Evolutionary conservation across 2,329 filamentous ascomycete genomes (phyloP), one percentile per base, ranked within the genome.

Genomic region (Fonsecaea pedrosoi): DNA sequence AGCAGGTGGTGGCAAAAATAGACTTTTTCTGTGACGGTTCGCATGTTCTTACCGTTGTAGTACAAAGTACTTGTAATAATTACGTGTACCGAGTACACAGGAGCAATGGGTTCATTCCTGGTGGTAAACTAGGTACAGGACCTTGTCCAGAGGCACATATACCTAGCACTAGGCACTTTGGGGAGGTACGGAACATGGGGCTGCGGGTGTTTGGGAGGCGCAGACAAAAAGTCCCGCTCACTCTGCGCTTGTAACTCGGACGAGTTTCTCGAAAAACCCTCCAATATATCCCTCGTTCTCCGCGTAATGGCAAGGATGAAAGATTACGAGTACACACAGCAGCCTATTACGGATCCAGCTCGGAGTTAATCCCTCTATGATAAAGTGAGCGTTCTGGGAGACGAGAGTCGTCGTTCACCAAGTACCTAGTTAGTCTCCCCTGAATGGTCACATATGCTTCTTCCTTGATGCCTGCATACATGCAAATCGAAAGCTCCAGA

Each of bases 171-270:
- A 32, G 30, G 30, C 30, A 32, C 30, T 32, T 32, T 32, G 30
- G 13, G 13, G 3, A 5, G 38, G 15, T 15, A 15, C 38, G 12
- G 38, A 45, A 18, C 40, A 12, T 45, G 15, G 4, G n/a, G 4
- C 7, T 45, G n/a, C 7, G 15, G 15, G 18, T 45, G 40, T 18
- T n/a, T 45, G 15, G 8, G 40, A 45, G 9, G 40, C 30, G 30
- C 30, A 32, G 6, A 45, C 4, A 42, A 4, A 45, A 45, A 18
- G 5, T 45, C 15, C 21, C 45, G 21, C 13, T 50, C 45, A 7
- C 3, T 50, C 45, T 25, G 18, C 45, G 45, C 45, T 50, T 50
- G 45, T 25, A 50, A 50, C 45, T 50, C 45, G 45, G 45, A 50
- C 18, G 15, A 18, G 40, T 8, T 18, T 8, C 6, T 45, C 15